These are phyloP conservation scores for Stachybotrys elegans DNA, from an alignment of 2,329 filamentous ascomycete species.

Conservation along the genomic window DNA sequence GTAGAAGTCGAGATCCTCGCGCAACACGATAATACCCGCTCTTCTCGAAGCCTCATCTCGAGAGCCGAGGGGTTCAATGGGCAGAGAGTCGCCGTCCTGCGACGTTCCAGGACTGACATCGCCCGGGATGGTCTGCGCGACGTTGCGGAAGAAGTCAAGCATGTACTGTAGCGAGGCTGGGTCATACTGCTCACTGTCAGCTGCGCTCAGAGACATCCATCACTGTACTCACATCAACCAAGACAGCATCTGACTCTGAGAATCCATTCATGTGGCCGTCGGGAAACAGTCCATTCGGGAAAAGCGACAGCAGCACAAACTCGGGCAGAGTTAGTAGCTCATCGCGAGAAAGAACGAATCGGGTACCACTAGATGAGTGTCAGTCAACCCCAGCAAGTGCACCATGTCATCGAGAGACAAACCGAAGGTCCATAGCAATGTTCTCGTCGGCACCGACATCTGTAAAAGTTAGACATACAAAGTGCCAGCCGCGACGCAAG, in stretches of 20 bases:
- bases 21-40: conserved; percentile 92
- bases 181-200: conserved; percentile 68
- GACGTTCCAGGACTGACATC: conserved; percentile 63
- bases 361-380: conserved; percentile 81
- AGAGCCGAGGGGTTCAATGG: conserved; percentile 66
- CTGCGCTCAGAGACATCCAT: conserved; percentile 8
- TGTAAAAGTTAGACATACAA: conserved; percentile 21
- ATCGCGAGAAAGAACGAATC: conserved; percentile 90
- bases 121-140: conserved; percentile 90
- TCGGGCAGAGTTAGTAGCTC: conserved; percentile 93
- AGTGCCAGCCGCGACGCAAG: background rate
- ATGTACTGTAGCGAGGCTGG: conserved; percentile 96
- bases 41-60: conserved; percentile 79
- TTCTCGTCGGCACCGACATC: conserved; percentile 88
- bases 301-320: conserved; percentile 95
- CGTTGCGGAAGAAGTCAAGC: conserved; percentile 95
- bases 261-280: conserved; percentile 94
- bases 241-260: conserved; percentile 88
- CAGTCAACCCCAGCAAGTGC: too few species aligned
- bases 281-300: conserved; percentile 95
- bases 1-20: conserved; percentile 97
- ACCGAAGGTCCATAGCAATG: conserved; percentile 92
- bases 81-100: conserved; percentile 56
- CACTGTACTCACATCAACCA: conserved; percentile 78
- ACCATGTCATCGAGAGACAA: conserved; percentile 31